Percentiles rank a stretch among this genome's conserved stretches.
phyloP scores from a whole-genome alignment of 306 rosid species.

The Lupinus albus region DNA sequence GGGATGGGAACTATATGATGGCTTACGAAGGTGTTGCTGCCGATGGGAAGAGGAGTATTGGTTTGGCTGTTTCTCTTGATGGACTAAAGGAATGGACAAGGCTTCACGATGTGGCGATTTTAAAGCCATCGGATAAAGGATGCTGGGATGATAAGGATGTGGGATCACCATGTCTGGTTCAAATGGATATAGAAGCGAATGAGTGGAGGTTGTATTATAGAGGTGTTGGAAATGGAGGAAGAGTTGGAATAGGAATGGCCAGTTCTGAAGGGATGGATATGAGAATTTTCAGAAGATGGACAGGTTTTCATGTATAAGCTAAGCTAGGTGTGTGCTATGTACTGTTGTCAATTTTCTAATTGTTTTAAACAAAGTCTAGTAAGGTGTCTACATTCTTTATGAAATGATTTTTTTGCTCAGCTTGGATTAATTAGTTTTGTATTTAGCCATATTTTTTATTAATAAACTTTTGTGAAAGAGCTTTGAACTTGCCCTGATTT shows the following conservation, averaged over 20 bases:
- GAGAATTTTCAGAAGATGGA: slow-evolving; percentile 59
- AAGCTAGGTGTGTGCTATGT: slow-evolving; percentile 18
- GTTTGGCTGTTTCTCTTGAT: slow-evolving; percentile 67
- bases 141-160: slow-evolving; percentile 72
- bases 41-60: slow-evolving; percentile 67
- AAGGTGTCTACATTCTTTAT: slow-evolving; percentile 25
- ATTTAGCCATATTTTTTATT: slow-evolving; percentile 10
- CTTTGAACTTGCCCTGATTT: neutral
- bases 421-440: slow-evolving; percentile 26
- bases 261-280: slow-evolving; percentile 53
- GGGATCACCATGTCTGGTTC: slow-evolving; percentile 71
- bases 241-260: slow-evolving; percentile 77
- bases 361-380: slow-evolving; percentile 1
- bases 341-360: slow-evolving; percentile 2
- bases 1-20: slow-evolving; percentile 70
- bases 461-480: slow-evolving; percentile 22
- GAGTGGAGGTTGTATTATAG: slow-evolving; percentile 77
- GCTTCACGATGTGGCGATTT: slow-evolving; percentile 52
- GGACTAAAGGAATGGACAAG: slow-evolving; percentile 72
- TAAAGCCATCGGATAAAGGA: slow-evolving; percentile 46
- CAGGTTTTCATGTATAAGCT: slow-evolving; percentile 59
- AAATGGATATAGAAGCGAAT: slow-evolving; percentile 60
- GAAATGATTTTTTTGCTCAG: slow-evolving; percentile 15
- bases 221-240: slow-evolving; percentile 66
- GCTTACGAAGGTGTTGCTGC: slow-evolving; percentile 71